Conservation (phyloP, 495 filamentous ascomycete genomes). For the Podospora conica region DNA sequence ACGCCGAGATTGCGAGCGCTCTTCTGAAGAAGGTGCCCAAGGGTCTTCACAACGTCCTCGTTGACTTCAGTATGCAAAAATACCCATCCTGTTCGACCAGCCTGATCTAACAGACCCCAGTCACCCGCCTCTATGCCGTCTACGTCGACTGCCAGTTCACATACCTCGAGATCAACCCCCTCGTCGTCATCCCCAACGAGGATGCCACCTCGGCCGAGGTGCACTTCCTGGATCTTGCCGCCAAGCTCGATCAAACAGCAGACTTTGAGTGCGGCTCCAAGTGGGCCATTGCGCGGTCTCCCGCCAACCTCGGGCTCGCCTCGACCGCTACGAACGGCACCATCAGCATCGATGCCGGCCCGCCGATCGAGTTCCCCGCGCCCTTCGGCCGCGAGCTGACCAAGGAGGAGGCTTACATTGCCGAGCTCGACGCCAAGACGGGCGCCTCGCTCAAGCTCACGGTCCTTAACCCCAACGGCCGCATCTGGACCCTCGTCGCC, state of each 20-base stretch:
- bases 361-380: slow-evolving; percentile 97
- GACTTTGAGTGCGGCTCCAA: slow-evolving; percentile 99
- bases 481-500: slow-evolving; percentile 96
- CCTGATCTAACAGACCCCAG: slow-evolving; percentile 10
- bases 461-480: slow-evolving; percentile 82
- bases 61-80: slow-evolving; percentile 69
- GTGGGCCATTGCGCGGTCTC: slow-evolving; percentile 91
- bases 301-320: slow-evolving; percentile 75
- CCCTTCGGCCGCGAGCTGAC: slow-evolving; percentile 96
- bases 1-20: slow-evolving; percentile 78
- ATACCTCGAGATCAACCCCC: slow-evolving; percentile 99
- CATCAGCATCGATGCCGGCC: slow-evolving; percentile 92
- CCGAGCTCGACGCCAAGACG: slow-evolving; percentile 97
- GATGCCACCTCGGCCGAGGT: slow-evolving; percentile 88
- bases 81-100: slow-evolving; percentile 49
- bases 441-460: slow-evolving; percentile 98
- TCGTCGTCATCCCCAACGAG: slow-evolving; percentile 95
- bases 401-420: slow-evolving; percentile 98
- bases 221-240: slow-evolving; percentile 96
- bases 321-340: slow-evolving; percentile 56
- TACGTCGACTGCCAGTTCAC: slow-evolving; percentile 99
- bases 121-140: slow-evolving; percentile 75
- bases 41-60: slow-evolving; percentile 93
- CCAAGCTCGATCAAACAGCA: slow-evolving; percentile 98
- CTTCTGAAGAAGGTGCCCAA: slow-evolving; percentile 90